These are phyloP conservation scores for Paecilomyces fulvus DNA, from an alignment of 2,329 filamentous ascomycete genomes.

Conservation along the genomic window DNA sequence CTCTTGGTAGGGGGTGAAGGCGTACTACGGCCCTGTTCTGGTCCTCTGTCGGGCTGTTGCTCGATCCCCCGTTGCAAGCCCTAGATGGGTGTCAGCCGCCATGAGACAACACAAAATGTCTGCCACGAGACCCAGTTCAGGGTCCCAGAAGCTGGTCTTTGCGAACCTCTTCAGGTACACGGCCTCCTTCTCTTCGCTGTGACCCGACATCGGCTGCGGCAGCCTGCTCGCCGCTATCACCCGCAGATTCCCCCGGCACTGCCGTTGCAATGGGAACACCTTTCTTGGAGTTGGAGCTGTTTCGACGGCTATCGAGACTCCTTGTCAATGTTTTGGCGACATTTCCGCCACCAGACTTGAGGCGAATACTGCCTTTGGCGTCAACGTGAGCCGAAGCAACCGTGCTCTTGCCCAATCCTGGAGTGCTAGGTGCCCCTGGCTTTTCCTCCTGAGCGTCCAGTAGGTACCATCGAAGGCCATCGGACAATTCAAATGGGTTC, in stretches of 20 bases:
- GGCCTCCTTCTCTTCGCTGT: slow-evolving; percentile 29
- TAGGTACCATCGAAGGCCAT: slow-evolving; percentile 92
- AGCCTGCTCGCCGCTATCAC: slow-evolving; percentile 24
- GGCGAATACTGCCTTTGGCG: slow-evolving; percentile 61
- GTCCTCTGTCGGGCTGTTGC: not conserved
- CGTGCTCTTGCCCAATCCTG: slow-evolving; percentile 82
- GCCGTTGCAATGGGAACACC: slow-evolving; percentile 36
- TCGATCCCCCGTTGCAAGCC: slow-evolving; percentile 1
- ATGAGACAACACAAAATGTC: not conserved
- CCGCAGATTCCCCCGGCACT: slow-evolving; percentile 24
- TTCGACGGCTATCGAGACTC: slow-evolving; percentile 83
- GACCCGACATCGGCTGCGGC: slow-evolving; percentile 27
- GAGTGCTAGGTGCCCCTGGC: slow-evolving; percentile 80
- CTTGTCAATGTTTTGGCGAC: slow-evolving; percentile 73
- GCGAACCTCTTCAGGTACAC: slow-evolving; percentile 41
- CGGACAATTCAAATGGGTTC: slow-evolving; percentile 93
- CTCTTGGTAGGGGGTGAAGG: not conserved
- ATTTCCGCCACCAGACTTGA: slow-evolving; percentile 55
- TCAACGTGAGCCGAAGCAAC: slow-evolving; percentile 82
- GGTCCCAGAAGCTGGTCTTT: slow-evolving; percentile 37
- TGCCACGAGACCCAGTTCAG: slow-evolving; percentile 17
- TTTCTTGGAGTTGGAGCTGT: slow-evolving; percentile 77
- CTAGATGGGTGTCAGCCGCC: not conserved
- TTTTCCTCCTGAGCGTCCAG: slow-evolving; percentile 93
- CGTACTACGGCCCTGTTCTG: not conserved